These are phyloP conservation scores for Xylaria sp. DNA, from an alignment of 2,329 filamentous ascomycete species.

Conservation along the genomic window DNA sequence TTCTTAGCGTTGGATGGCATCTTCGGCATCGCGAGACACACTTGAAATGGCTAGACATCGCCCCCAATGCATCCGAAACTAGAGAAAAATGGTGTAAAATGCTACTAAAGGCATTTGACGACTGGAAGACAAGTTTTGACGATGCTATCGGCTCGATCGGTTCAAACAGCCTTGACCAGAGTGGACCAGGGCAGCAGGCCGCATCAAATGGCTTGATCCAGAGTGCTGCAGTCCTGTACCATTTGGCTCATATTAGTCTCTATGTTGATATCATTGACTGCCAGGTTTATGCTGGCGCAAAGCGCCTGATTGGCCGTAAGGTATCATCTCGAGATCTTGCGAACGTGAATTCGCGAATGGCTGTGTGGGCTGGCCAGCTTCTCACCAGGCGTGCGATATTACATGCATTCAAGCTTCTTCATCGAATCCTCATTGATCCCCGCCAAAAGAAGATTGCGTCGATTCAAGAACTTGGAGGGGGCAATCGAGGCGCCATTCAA, in stretches of 20 bases:
- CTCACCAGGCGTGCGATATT: constrained; percentile 84
- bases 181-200: constrained; percentile 61
- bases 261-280: constrained; percentile 90
- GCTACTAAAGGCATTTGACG: constrained; percentile 81
- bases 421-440: constrained; percentile 74
- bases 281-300: constrained; percentile 86
- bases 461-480: constrained; percentile 41
- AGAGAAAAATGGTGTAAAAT: constrained; percentile 83
- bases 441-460: constrained; percentile 48
- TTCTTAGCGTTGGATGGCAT: constrained; percentile 93
- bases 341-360: constrained; percentile 79
- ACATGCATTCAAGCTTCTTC: constrained; percentile 83
- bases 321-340: constrained; percentile 80
- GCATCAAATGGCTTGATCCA: constrained; percentile 73
- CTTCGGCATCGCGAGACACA: constrained; percentile 88
- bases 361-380: constrained; percentile 78
- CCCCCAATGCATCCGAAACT: constrained; percentile 65
- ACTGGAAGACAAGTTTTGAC: constrained; percentile 89
- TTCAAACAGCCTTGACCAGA: constrained; percentile 50
- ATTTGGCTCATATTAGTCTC: constrained; percentile 87
- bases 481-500: constrained; percentile 53
- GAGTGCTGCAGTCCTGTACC: constrained; percentile 82
- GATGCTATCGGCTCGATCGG: constrained; percentile 63
- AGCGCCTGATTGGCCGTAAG: constrained; percentile 78
- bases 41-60: constrained; percentile 79